Percentiles rank a stretch among this genome's conserved stretches.
These are phyloP conservation scores for Bipolaris victoriae DNA, from an alignment of 2,329 filamentous ascomycete species.

Conservation along the genomic window DNA sequence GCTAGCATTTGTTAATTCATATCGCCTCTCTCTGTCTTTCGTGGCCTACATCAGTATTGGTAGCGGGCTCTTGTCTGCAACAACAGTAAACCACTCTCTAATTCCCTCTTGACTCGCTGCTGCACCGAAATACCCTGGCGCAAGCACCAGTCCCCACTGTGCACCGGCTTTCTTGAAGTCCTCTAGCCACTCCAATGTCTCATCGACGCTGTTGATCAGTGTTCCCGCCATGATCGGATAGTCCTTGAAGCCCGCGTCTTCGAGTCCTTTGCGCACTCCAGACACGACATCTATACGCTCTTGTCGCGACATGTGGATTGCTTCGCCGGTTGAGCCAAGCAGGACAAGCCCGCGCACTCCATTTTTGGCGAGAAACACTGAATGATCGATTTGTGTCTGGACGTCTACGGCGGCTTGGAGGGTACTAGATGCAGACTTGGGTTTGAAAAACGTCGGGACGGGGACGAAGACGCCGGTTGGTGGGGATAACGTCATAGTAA, in stretches of 20 bases:
- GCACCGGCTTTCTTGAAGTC: conserved; percentile 64
- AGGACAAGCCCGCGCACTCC: conserved; percentile 68
- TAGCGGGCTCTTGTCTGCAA: conserved; percentile 66
- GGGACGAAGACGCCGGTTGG: conserved; percentile 49
- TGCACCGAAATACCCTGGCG: conserved; percentile 69
- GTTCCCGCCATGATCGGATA: conserved; percentile 69
- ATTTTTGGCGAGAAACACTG: conserved; percentile 64
- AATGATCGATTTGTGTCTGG: conserved; percentile 64
- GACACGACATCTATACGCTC: conserved; percentile 63
- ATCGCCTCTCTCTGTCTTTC: neutral
- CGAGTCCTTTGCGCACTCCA: conserved; percentile 62
- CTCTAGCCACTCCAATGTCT: conserved; percentile 63
- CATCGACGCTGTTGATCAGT: conserved; percentile 66
- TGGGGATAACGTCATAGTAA: conserved; percentile 36
- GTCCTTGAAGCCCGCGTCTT: conserved; percentile 61
- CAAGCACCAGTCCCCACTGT: conserved; percentile 67
- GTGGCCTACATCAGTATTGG: conserved; percentile 64
- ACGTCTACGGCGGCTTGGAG: conserved; percentile 62
- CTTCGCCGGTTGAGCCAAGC: conserved; percentile 69
- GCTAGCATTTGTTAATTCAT: conserved; percentile 39
- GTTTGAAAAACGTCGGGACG: conserved; percentile 69
- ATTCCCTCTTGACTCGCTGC: conserved; percentile 65
- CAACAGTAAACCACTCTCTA: conserved; percentile 64
- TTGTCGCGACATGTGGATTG: conserved; percentile 64
- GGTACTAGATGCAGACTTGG: conserved; percentile 51